Base-by-base conservation (phyloP, 306 rosid species). In the Prunus kanzakura region DNA sequence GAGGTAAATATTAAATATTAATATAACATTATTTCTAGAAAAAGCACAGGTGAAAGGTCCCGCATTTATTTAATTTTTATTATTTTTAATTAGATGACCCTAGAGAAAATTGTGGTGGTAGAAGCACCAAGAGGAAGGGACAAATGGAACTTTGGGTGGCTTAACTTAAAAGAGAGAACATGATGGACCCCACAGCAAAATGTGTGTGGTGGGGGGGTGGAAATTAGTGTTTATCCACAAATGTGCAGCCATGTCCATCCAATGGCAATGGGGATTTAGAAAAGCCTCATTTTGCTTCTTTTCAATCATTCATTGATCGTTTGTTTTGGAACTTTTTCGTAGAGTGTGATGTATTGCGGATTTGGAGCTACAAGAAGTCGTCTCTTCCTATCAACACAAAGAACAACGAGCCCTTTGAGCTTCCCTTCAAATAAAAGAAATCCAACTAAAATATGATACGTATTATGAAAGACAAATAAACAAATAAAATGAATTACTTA, bases 151-250 rank as follows among this genome's bases (percentile, higher is more conserved):
- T 72, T 60, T 45, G 35, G 49, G 80, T 82, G 80, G 70, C 74
- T 75, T 64, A 14, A 29, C 43, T 8, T 38, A 81, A 69, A 29
- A 32, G 11, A 12, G 71, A 68, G 8, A 62, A 50, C 52, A 18
- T 27, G n/a, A 11, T 22, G 83, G 79, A 50, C 66, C 85, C 79
- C 73, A 30, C 25, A 2, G 38, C 30, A 74, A 54, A 50, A n/a
- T 74, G 52, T 64, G 82, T 74, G 82, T 54, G 82, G 25, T 25
- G 27, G 83, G 82, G 83, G 52, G n/a, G 50, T n/a, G n/a, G n/a
- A 50, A 23, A 23, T 75, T 64, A 12, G 66, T 49, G 78, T 79
- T 75, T 83, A 83, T 83, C 86, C 83, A 74, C 67, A 75, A 69
- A 63, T 35, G 69, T 6, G 45, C 14, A 4, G 16, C 38, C 8